These are phyloP conservation scores for Capsella bursapastoris DNA, from an alignment of 345 rosid species.

Conservation along the genomic window DNA sequence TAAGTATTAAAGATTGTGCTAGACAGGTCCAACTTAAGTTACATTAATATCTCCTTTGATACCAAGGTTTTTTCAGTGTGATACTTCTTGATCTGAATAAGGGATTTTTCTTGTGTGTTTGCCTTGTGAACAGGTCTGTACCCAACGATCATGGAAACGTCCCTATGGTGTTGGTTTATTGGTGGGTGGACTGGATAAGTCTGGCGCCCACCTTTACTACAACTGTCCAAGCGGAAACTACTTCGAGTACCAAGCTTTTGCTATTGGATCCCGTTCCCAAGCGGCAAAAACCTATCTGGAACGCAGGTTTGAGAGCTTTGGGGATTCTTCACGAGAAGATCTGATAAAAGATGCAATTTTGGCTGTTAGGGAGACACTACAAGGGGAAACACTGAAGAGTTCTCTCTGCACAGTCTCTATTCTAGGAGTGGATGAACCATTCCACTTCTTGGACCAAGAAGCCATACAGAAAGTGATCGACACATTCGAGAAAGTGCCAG, in stretches of 20 bases:
- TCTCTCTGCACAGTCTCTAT: conserved; percentile 91
- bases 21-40: neutral
- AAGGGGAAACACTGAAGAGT: conserved; percentile 91
- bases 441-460: conserved; percentile 86
- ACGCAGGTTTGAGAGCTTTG: conserved; percentile 78
- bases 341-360: conserved; percentile 87
- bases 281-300: conserved; percentile 98
- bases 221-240: conserved; percentile 99
- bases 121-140: conserved; percentile 76
- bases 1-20: neutral
- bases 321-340: conserved; percentile 80
- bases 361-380: conserved; percentile 93
- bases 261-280: conserved; percentile 98
- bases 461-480: conserved; percentile 81
- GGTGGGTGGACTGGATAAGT: conserved; percentile 93
- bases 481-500: conserved; percentile 74
- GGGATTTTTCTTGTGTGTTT: conserved; percentile 34
- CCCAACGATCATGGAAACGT: conserved; percentile 98
- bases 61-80: neutral
- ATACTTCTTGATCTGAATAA: conserved; percentile 5
- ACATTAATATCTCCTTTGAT: neutral
- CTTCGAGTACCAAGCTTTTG: conserved; percentile 97
- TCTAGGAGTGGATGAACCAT: conserved; percentile 81
- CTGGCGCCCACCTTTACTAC: conserved; percentile 96
- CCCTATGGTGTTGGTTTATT: conserved; percentile 96